These are phyloP conservation scores for Fusarium torreyae DNA, from an alignment of 2,329 filamentous ascomycete species.

Conservation along the genomic window DNA sequence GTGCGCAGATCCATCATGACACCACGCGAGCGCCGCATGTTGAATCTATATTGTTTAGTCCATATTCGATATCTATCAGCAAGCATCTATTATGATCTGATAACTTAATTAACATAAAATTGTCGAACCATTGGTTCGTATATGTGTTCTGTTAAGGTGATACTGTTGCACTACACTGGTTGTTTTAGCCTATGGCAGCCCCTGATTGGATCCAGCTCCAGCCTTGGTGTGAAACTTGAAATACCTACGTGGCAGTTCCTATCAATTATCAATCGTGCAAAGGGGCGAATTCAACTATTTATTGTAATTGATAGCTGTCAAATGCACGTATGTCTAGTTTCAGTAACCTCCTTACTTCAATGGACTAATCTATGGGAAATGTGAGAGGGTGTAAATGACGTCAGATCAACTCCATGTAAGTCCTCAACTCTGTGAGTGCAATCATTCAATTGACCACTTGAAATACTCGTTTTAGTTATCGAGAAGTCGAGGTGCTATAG, in stretches of 20 bases:
- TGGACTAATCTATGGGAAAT: no score
- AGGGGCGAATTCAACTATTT: not conserved
- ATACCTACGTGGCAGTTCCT: not conserved
- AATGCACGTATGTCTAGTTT: no score
- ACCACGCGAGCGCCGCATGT: slow-evolving; percentile 13
- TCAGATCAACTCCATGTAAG: no score
- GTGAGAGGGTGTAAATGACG: no score
- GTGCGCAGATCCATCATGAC: slow-evolving; percentile 29
- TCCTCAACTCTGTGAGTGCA: no score
- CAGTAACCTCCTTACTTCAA: no score
- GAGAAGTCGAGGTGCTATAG: no score
- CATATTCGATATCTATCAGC: not conserved
- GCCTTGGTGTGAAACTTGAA: not conserved
- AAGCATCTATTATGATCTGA: not conserved
- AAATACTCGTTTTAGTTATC: no score
- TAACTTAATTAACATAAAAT: no score
- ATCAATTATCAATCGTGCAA: not conserved
- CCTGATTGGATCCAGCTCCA: not conserved
- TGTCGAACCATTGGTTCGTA: not conserved
- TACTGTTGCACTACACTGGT: not conserved
- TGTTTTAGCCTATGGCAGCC: not conserved
- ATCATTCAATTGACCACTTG: no score
- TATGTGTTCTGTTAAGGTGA: not conserved
- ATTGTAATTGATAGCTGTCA: no score
- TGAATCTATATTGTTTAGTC: not conserved